phyloP scores from a whole-genome alignment of 495 filamentous ascomycete species.

The Parachaetomium inaequale region DNA sequence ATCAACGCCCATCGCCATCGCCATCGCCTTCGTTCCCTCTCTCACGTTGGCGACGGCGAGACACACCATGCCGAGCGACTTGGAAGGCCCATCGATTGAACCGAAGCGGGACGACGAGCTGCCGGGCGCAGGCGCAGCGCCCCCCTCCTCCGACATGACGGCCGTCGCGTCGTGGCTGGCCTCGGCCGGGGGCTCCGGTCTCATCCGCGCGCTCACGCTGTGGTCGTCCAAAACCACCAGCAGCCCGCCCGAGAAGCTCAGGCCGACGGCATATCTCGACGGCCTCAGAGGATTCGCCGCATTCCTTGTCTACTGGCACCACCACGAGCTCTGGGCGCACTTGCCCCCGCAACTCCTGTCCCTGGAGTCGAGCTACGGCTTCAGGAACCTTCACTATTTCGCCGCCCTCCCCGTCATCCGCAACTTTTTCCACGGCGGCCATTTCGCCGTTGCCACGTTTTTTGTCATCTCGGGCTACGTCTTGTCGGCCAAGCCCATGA shows the following conservation, averaged over 20 bases:
- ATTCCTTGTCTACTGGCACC: constrained; percentile 48
- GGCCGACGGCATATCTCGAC: constrained; percentile 46
- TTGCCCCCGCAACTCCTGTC: constrained; percentile 23
- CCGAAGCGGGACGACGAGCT: constrained; percentile 5
- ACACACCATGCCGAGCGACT: constrained; percentile 10
- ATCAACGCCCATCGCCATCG: not conserved
- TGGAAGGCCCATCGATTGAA: constrained; percentile 13
- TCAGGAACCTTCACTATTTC: constrained; percentile 38
- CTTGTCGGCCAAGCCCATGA: constrained; percentile 49
- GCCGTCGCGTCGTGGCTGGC: constrained; percentile 8
- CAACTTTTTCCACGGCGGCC: constrained; percentile 43
- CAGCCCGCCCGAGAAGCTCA: constrained; percentile 24
- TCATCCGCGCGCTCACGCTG: constrained; percentile 17
- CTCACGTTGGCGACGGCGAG: not conserved
- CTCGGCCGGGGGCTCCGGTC: not conserved
- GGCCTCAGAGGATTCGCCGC: constrained; percentile 48
- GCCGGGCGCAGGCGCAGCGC: not conserved
- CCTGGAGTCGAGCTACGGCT: constrained; percentile 37
- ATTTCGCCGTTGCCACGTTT: constrained; percentile 52
- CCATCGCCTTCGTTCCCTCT: not conserved
- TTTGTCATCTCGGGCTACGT: constrained; percentile 51
- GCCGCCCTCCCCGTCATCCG: constrained; percentile 39
- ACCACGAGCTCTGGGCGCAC: constrained; percentile 43
- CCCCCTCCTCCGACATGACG: not conserved
- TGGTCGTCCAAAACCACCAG: constrained; percentile 6